Evolutionary conservation across 2,329 filamentous ascomycete genomes (phyloP).

Genomic region (Ceratocystis albifundus): DNA sequence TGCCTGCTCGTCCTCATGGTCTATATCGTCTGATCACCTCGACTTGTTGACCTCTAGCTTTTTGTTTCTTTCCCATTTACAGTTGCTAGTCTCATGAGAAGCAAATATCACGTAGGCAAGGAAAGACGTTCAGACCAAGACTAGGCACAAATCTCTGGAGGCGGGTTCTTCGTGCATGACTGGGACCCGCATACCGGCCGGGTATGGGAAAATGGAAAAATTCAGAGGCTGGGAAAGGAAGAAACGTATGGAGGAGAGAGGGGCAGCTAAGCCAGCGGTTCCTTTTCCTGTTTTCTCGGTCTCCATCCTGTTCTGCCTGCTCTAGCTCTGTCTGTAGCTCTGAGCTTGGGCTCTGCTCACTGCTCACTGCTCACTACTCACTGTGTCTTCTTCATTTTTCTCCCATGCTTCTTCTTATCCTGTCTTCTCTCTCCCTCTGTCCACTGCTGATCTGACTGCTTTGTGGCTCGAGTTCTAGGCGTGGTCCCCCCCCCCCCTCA

Average conservation of each 20-base stretch:
- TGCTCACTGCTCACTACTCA: background rate
- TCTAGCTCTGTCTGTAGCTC: background rate
- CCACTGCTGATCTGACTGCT: background rate
- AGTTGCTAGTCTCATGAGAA: background rate
- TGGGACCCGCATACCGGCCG: background rate
- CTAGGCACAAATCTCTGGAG: background rate
- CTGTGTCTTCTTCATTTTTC: background rate
- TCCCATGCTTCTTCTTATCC: background rate
- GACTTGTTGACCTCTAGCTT: too few relatives aligned
- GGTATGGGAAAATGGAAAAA: background rate
- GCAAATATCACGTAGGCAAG: background rate
- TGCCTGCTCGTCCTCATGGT: background rate
- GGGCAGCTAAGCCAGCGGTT: background rate
- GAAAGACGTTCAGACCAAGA: background rate
- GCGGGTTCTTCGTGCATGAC: background rate
- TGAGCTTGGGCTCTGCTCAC: background rate
- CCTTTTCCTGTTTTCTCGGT: constrained; percentile 12
- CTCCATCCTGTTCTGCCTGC: background rate
- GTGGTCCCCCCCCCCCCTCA: background rate
- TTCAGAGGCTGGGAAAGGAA: constrained; percentile 12
- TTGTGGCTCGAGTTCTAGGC: background rate
- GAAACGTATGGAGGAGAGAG: background rate
- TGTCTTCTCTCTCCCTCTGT: background rate
- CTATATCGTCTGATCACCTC: background rate
- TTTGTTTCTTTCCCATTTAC: background rate